Evolutionary conservation across 495 filamentous ascomycete species (phyloP), one percentile per base, ranked within the genome.

Genomic region (Penicillium ochrochloron): DNA sequence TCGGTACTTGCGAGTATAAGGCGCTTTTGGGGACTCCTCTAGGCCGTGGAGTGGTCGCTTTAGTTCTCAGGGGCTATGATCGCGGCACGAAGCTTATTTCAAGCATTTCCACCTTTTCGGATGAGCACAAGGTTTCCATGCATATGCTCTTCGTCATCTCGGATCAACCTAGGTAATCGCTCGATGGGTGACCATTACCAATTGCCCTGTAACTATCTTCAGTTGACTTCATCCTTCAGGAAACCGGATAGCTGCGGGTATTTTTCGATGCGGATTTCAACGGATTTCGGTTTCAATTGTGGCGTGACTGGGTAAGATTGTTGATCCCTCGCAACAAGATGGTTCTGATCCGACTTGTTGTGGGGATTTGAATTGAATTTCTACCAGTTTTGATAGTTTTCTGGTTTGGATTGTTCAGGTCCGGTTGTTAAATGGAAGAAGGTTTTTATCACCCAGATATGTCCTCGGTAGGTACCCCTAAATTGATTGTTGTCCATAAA

Each of bases 11-110:
- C 12, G 63, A 61, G 34, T 66, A 52, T 33, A 33, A 35, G 57
- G 63, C 63, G 5, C 39, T 65, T 7, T 21, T 61, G 15, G 44
- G 29, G 12, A 66, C 59, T 23, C 59, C 64, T 0, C 31, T 52
- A 4, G 54, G 33, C 8, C 53, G 54, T 2, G 64, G 59, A 12
- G 59, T 62, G n/a, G 59, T 60, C 21, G 42, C 53, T 25, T 27
- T 66, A n/a, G 54, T 59, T 35, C 21, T 57, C 14, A 55, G 59
- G 31, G 64, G 59, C n/a, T 62, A 54, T 21, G n/a, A 46, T 23
- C 34, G 27, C 21, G 59, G 59, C 3, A 59, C 54, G 8, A 58
- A 51, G 35, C 46, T 33, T 37, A 62, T 64, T 46, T 53, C 62
- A 8, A 37, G n/a, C 12, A 64, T 64, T n/a, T 33, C 31, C 34